Conservation (phyloP, 192 early-diverging fungal genomes). For the Coemansia sp. region DNA sequence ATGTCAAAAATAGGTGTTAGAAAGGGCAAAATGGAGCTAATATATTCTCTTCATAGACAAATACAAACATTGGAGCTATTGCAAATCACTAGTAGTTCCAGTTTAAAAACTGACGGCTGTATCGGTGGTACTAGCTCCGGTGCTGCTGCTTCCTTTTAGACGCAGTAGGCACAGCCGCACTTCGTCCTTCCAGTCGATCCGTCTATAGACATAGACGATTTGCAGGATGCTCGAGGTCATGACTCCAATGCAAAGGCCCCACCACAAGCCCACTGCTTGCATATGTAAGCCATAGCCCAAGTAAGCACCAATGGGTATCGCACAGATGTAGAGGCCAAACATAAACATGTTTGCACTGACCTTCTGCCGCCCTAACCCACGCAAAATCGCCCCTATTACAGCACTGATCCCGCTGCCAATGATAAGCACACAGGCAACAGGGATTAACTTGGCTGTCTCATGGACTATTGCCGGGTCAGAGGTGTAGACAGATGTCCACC, state of each 20-base stretch:
- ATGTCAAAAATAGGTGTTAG: too few relatives aligned
- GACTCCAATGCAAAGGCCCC: conserved; percentile 37
- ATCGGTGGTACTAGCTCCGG: background rate
- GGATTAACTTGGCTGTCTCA: too few relatives aligned
- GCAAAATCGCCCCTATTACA: conserved; percentile 56
- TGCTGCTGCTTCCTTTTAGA: background rate
- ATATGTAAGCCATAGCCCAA: conserved; percentile 44
- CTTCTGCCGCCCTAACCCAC: conserved; percentile 56
- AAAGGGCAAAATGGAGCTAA: background rate
- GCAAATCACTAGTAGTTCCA: background rate
- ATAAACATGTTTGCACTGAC: conserved; percentile 55
- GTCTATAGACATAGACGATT: conserved; percentile 13
- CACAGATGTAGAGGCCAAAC: conserved; percentile 53
- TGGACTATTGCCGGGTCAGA: too few relatives aligned
- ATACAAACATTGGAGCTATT: background rate
- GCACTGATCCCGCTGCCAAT: too few relatives aligned
- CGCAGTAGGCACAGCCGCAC: conserved; percentile 34
- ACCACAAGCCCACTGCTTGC: conserved; percentile 51
- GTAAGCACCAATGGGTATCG: conserved; percentile 55
- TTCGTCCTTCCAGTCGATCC: conserved; percentile 31
- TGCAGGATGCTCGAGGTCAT: conserved; percentile 30
- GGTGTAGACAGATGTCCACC: conserved; percentile 61
- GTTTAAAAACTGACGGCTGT: background rate
- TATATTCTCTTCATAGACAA: background rate
- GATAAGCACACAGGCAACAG: too few relatives aligned